Conservation (phyloP, 2,329 filamentous ascomycete genomes). For the Aspergillus glaucus region DNA sequence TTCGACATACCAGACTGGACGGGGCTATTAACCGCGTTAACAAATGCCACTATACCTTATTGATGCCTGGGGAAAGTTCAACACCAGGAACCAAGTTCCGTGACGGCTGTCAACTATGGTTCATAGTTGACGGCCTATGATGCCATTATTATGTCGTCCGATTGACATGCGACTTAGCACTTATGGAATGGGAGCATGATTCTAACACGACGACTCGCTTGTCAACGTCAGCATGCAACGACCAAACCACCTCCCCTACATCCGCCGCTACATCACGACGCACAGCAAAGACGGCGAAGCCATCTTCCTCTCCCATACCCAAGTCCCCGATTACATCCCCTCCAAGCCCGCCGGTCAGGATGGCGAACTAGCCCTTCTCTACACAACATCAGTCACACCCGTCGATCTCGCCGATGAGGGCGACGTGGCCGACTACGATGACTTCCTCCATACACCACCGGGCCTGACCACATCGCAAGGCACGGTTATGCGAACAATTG, state of each 20-base stretch:
- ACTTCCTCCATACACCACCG: conserved; percentile 27
- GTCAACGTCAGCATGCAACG: conserved; percentile 8
- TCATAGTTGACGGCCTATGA: conserved; percentile 1
- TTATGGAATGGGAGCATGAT: too few relatives aligned
- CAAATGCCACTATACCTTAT: conserved; percentile 13
- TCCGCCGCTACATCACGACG: conserved; percentile 35
- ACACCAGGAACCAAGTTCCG: background rate
- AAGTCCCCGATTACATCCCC: conserved; percentile 28
- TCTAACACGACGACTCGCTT: too few relatives aligned
- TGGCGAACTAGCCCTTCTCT: conserved; percentile 25
- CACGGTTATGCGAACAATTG: conserved; percentile 28
- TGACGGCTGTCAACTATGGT: background rate
- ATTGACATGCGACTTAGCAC: too few relatives aligned
- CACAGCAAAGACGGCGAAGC: conserved; percentile 32
- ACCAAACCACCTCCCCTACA: conserved; percentile 22
- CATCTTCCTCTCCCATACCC: conserved; percentile 29
- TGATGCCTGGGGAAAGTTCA: conserved; percentile 6
- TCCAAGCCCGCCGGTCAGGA: conserved; percentile 21
- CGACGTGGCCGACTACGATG: conserved; percentile 28
- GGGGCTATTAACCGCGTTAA: conserved; percentile 23
- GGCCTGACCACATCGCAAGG: conserved; percentile 26
- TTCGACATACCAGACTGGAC: conserved; percentile 24
- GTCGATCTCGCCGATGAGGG: conserved; percentile 22
- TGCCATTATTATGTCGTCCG: background rate
- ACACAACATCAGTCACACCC: conserved; percentile 24